Evolutionary conservation across 805 yeast genomes (phyloP), one percentile per base, ranked within the genome.

Genomic region (Yarrowia sp.): DNA sequence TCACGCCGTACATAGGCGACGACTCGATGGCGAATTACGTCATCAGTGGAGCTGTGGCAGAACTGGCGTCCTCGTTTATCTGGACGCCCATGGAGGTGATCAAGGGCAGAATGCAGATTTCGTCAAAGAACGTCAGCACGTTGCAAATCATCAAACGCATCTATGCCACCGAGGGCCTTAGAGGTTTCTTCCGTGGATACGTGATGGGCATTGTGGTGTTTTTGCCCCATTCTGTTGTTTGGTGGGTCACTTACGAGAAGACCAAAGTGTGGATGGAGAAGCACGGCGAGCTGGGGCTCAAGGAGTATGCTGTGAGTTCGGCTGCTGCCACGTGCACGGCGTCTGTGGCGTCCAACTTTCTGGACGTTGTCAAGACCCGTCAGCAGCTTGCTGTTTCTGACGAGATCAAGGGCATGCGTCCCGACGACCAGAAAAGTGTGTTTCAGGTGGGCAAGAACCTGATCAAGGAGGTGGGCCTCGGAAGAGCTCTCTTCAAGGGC

Each of bases 71-170:
- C 43, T 75, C 79, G 17, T 69, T 76, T 44, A 72, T 80, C 15
- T 80, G 81, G 80, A 80, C 83, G 17, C 83, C 83, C 1, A 80
- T 81, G 77, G 83, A 80, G 72, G 81, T 80, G n/a, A 70, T 80
- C 63, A 80, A 81, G 71, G 83, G 82, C 43, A 75, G 82, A 20
- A 74, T 80, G 78, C 83, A 80, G 70, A 74, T 80, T 34, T 71
- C 76, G 34, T 66, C 66, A 20, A 68, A 53, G 30, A 44, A 34
- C 43, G 17, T 50, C 4, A 43, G 70, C 19, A 70, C 74, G 9
- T 7, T 34, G 13, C 47, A 69, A 44, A 70, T 76, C 15, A 58
- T 78, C 20, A 60, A 69, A 14, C 50, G 67, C 14, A 69, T 70
- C 38, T 66, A 70, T 30, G 33, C 39, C 3, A 63, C 70, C 19